Percentiles rank a stretch among this genome's conserved stretches.
phyloP scores from a whole-genome alignment of 495 filamentous ascomycete genomes.

The Aspergillus ellipticus region DNA sequence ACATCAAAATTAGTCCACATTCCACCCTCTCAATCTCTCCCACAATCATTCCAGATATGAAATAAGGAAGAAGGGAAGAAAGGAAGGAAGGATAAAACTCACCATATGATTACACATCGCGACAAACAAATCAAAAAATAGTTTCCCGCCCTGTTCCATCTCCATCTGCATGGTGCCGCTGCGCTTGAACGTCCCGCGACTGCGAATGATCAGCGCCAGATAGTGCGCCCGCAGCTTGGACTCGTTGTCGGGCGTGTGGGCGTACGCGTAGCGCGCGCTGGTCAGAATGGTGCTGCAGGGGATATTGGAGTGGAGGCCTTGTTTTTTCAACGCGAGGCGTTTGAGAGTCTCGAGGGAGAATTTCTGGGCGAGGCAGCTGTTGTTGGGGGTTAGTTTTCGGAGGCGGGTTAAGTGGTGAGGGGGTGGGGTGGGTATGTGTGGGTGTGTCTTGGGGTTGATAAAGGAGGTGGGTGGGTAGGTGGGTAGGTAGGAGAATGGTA shows the following conservation, averaged over 20 bases:
- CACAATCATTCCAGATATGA: too few relatives aligned
- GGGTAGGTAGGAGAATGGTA: background rate
- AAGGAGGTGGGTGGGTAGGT: background rate
- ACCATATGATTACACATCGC: slow-evolving; percentile 88
- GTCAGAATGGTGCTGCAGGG: slow-evolving; percentile 79
- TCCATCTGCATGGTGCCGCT: slow-evolving; percentile 96
- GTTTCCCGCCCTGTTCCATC: slow-evolving; percentile 80
- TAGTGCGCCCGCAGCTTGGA: slow-evolving; percentile 88
- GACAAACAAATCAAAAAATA: slow-evolving; percentile 93
- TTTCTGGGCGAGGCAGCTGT: slow-evolving; percentile 71
- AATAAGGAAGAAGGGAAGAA: background rate
- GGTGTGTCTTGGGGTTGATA: too few relatives aligned
- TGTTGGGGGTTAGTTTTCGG: background rate
- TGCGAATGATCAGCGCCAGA: slow-evolving; percentile 84
- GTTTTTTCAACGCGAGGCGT: slow-evolving; percentile 77
- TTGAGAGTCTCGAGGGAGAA: slow-evolving; percentile 81
- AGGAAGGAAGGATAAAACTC: slow-evolving; percentile 11
- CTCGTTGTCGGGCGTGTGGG: slow-evolving; percentile 82
- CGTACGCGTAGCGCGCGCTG: slow-evolving; percentile 82
- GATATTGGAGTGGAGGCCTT: slow-evolving; percentile 78
- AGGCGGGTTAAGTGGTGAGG: background rate
- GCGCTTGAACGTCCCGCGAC: slow-evolving; percentile 79
- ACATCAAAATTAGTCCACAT: slow-evolving; percentile 3
- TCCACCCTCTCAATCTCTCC: background rate
- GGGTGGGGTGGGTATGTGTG: background rate